Base-by-base conservation (phyloP, 495 filamentous ascomycete species). In the Penicillium macrosclerotiorum region DNA sequence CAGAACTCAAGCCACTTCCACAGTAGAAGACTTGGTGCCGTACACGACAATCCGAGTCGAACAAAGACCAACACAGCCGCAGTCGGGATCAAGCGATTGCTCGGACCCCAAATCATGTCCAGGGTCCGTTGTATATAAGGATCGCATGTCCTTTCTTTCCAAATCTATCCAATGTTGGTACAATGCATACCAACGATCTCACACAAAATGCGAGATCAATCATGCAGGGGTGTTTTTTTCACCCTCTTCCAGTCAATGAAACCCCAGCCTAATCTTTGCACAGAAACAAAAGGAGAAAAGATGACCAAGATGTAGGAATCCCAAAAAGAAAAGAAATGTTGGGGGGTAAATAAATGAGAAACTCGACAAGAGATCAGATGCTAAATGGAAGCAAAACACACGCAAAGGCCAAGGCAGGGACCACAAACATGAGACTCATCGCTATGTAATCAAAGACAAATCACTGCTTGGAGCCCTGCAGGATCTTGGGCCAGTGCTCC, bases 401-500 rank as follows among this genome's bases (percentile, higher is more conserved):
- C 32, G 20, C 51, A 41, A 39, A 43, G 43, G 39, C 39, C 4
- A 45, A 22, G 29, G 31, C 40, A 39, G 34, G 37, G 40, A 52
- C 57, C 37, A 46, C 51, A 25, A 27, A 51, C 45, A 54, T 42
- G 43, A 55, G 31, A 62, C 32, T 50, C 52, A 60, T 62, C 63
- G 65, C 63, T 70, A 63, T 51, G 45, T 23, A 55, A 59, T 29
- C 36, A 51, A 54, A 54, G 49, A 51, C 41, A 56, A 59, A 52
- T 54, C 39, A 61, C 61, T 69, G 55, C 47, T 68, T 63, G 9
- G 68, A 50, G 35, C 40, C 43, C 47, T 58, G 65, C 26, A 71
- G 44, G 51, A 68, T 60, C 49, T 66, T 69, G 31, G 67, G 70
- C 67, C 69, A 72, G 29, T 61, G 68, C 51, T 75, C 69, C 33